Conservation (phyloP, 371 early-diverging fungal species). For the Blakeslea trispora region DNA sequence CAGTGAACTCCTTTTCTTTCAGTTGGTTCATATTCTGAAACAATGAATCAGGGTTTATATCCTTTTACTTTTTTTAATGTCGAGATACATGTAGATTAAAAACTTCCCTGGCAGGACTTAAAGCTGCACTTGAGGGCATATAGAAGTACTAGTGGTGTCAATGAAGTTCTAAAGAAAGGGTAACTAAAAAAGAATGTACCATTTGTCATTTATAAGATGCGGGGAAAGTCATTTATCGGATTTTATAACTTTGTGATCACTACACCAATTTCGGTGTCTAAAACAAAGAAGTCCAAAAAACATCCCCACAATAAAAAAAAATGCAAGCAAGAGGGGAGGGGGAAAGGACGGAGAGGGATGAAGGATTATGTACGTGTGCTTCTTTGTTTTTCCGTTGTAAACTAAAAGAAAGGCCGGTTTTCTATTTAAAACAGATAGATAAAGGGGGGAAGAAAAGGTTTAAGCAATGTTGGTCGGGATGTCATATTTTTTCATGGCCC, state of each 20-base stretch:
- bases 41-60: no score
- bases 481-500: slow-evolving; percentile 32
- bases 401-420: slow-evolving; percentile 4
- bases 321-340: no score
- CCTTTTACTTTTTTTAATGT: no score
- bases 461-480: slow-evolving; percentile 8
- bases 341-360: no score
- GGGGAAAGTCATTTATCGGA: slow-evolving; percentile 13
- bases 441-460: slow-evolving; percentile 18
- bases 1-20: no score
- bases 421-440: background rate
- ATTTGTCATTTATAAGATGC: slow-evolving; percentile 8
- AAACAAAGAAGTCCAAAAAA: background rate
- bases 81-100: no score
- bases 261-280: slow-evolving; percentile 5
- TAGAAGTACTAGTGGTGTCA: background rate
- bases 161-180: background rate
- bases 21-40: no score
- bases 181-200: slow-evolving; percentile 2
- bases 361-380: background rate
- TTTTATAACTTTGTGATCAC: background rate
- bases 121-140: no score
- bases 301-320: no score
- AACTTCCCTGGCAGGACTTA: no score
- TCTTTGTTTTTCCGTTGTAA: background rate